Percentiles rank a stretch among this genome's conserved stretches.
Evolutionary conservation across 768 basidiomycete species (phyloP).

Genomic region (Mycena galopus): DNA sequence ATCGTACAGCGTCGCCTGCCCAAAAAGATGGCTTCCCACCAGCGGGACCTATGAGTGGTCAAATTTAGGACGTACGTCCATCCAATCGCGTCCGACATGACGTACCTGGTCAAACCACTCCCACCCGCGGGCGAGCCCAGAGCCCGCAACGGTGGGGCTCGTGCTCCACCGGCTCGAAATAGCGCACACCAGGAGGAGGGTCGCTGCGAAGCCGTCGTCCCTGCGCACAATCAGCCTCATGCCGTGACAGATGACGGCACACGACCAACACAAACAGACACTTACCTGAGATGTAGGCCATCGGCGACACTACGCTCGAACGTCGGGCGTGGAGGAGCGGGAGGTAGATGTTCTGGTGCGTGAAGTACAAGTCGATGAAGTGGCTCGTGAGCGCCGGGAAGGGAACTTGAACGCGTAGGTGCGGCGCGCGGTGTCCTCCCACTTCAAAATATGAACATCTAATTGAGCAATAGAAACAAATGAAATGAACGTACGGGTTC

Average conservation of each 20-base stretch:
- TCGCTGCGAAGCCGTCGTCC: constrained; percentile 68
- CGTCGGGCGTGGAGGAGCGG: constrained; percentile 82
- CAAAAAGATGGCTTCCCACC: constrained; percentile 71
- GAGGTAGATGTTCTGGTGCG: constrained; percentile 62
- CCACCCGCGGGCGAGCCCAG: constrained; percentile 67
- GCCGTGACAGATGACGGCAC: neutral
- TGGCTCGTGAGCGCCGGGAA: constrained; percentile 59
- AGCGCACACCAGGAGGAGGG: constrained; percentile 80
- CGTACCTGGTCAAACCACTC: constrained; percentile 75
- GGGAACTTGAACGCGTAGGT: constrained; percentile 58
- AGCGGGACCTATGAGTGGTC: constrained; percentile 51
- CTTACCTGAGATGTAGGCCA: constrained; percentile 57
- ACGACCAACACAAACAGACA: neutral
- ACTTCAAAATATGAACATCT: neutral
- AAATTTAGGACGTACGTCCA: neutral
- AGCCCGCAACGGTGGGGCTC: constrained; percentile 62
- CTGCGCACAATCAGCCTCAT: neutral
- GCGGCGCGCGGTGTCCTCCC: constrained; percentile 14
- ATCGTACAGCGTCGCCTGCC: constrained; percentile 78
- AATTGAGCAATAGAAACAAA: no score
- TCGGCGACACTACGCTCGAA: constrained; percentile 67
- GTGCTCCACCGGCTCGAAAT: constrained; percentile 68
- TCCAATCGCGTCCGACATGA: no score
- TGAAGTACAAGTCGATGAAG: constrained; percentile 78
- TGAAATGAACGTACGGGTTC: neutral